Percentiles rank a stretch among this genome's conserved stretches.
phyloP scores from a whole-genome alignment of 768 basidiomycete genomes.

The Tubosaeta brunneosetosa region DNA sequence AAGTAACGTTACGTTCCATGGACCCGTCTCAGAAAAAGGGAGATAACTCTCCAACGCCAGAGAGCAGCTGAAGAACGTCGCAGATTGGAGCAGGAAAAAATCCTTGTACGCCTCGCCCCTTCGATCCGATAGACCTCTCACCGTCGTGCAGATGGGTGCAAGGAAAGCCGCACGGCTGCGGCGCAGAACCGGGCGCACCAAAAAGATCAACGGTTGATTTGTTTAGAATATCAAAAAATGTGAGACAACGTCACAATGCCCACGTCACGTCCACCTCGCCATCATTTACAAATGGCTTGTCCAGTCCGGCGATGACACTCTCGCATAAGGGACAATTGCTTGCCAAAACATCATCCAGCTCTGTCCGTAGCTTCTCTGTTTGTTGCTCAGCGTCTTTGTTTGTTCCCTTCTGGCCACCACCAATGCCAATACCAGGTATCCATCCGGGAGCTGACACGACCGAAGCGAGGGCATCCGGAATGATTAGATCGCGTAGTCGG shows the following conservation, averaged over 20 bases:
- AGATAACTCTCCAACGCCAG: slow-evolving; percentile 67
- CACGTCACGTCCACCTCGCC: slow-evolving; percentile 78
- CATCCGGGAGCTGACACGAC: slow-evolving; percentile 75
- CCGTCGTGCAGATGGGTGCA: slow-evolving; percentile 63
- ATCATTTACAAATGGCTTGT: slow-evolving; percentile 78
- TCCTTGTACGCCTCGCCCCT: slow-evolving; percentile 13
- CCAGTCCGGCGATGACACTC: slow-evolving; percentile 77
- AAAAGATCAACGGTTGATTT: slow-evolving; percentile 71
- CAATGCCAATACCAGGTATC: slow-evolving; percentile 63
- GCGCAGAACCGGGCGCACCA: slow-evolving; percentile 68
- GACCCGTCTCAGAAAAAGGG: slow-evolving; percentile 46
- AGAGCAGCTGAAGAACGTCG: slow-evolving; percentile 68
- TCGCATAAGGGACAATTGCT: slow-evolving; percentile 93
- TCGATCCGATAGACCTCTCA: not conserved
- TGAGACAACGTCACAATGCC: slow-evolving; percentile 45
- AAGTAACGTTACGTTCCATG: not conserved
- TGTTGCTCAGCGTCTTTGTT: slow-evolving; percentile 53
- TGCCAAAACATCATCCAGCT: slow-evolving; percentile 86
- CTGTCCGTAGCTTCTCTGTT: slow-evolving; percentile 67
- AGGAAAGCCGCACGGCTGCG: slow-evolving; percentile 69
- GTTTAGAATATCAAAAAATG: not conserved
- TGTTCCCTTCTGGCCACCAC: slow-evolving; percentile 42
- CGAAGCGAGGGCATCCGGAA: slow-evolving; percentile 88
- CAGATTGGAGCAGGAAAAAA: slow-evolving; percentile 43
- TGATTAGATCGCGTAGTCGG: slow-evolving; percentile 82